Evolutionary conservation across 139 green algal species (phyloP), one percentile per base, ranked within the genome.

Genomic region (Protoeuglena noctilucae): DNA sequence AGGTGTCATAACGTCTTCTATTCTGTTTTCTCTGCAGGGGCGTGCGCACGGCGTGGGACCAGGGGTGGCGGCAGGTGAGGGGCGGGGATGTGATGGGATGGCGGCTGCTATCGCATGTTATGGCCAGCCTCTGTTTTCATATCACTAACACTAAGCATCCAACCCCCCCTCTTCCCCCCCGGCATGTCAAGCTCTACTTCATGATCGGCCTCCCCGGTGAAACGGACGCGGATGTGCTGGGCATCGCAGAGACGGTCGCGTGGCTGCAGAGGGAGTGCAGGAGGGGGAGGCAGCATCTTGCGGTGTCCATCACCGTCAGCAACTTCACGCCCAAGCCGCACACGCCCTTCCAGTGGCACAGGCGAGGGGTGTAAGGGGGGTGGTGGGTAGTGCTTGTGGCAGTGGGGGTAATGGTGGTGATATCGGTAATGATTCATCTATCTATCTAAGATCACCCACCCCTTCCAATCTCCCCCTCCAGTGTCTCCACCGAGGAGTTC

Each of bases 271-370:
- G 34, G 18, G 57, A 86, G 52, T 79, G 69, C 59, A 56, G 77
- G 0, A 41, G 66, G 21, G 63, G 66, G 22, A 67, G 57, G 49
- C 65, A 60, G 67, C 71, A 81, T 48, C 58, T 87, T 2, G 75
- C 62, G 0, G 61, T 88, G 14, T 68, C 73, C 26, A 61, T 86
- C 14, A 87, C 79, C 34, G 76, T 87, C 51, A 75, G 61, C 52
- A 88, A 86, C 64, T 87, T 87, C 69, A 84, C 76, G 17, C 79
- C 79, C 59, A 87, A 87, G 68, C 79, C 79, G 3, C 79, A 87
- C 71, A 87, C 79, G 18, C 79, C 79, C 39, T 87, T 88, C 63
- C 79, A 87, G 51, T 81, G 71, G 73, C 72, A 80, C 63, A 63
- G 65, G 40, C 40, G 18, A n/a, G n/a, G n/a, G n/a, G n/a, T n/a